phyloP scores from a whole-genome alignment of 2,329 filamentous ascomycete genomes.

The Fusarium sp. region DNA sequence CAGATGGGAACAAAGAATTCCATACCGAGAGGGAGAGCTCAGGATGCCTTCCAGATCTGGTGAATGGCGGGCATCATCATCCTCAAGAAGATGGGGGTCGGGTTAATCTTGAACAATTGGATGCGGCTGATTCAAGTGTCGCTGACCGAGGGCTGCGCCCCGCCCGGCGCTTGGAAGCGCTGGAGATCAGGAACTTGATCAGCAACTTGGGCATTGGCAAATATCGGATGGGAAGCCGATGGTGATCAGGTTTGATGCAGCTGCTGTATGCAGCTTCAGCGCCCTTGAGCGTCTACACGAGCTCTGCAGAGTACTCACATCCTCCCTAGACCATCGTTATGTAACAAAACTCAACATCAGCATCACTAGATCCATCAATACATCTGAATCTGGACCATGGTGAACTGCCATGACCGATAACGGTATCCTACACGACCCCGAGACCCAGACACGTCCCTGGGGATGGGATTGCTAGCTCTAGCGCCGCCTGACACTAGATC shows the following conservation, averaged over 20 bases:
- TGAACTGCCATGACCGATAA: neutral
- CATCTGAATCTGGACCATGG: neutral
- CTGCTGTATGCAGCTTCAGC: neutral
- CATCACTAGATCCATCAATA: neutral
- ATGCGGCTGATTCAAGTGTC: neutral
- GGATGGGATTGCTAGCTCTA: constrained; percentile 21
- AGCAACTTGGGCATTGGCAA: constrained; percentile 36
- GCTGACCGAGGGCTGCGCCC: constrained; percentile 4
- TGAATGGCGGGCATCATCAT: neutral
- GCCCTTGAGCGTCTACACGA: neutral
- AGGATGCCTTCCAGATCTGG: neutral
- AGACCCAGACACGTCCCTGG: constrained; percentile 1
- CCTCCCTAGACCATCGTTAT: neutral
- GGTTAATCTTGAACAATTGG: constrained; percentile 2
- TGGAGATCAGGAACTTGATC: constrained; percentile 38
- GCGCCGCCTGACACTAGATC: constrained; percentile 22
- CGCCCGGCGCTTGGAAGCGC: constrained; percentile 16
- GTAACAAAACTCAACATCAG: neutral
- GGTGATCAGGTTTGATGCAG: constrained; percentile 11
- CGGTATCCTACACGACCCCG: neutral
- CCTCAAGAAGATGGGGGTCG: neutral
- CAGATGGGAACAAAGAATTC: neutral
- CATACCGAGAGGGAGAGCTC: neutral
- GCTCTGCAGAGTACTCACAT: neutral
- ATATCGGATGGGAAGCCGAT: constrained; percentile 11